Percentiles rank a stretch among this genome's conserved stretches.
These are phyloP conservation scores for Saccharomycopsis sp. DNA, from an alignment of 805 yeast genomes.

Conservation along the genomic window DNA sequence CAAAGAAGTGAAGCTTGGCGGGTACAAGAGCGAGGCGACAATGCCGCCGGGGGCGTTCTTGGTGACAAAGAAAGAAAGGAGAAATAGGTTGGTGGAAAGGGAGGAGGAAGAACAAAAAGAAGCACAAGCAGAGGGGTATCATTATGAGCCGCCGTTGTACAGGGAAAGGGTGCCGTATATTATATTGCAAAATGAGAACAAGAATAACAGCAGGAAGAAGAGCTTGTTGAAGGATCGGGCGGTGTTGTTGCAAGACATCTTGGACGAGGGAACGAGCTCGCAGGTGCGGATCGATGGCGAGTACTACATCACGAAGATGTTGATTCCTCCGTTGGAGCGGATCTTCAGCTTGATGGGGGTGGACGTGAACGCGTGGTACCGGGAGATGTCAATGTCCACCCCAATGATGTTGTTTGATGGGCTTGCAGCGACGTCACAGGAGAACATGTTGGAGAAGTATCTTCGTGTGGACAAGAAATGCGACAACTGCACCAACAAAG, in stretches of 20 bases:
- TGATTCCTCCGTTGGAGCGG: constrained; percentile 86
- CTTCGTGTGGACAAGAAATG: neutral
- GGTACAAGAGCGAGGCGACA: constrained; percentile 60
- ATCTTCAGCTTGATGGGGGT: constrained; percentile 78
- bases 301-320: constrained; percentile 74
- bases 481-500: too few species aligned
- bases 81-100: too few species aligned
- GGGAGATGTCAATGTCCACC: constrained; percentile 61
- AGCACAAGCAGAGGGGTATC: constrained; percentile 55
- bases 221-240: constrained; percentile 65
- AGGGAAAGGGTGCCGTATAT: constrained; percentile 83
- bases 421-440: too few species aligned
- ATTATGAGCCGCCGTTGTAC: constrained; percentile 89
- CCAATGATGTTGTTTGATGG: too few species aligned
- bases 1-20: constrained; percentile 78
- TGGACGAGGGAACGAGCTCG: constrained; percentile 31
- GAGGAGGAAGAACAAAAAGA: too few species aligned
- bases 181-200: constrained; percentile 45
- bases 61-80: constrained; percentile 45
- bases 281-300: constrained; percentile 54
- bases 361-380: constrained; percentile 68
- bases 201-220: constrained; percentile 38
- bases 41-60: constrained; percentile 91
- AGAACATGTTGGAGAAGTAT: too few species aligned
- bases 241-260: constrained; percentile 64